A percentile compares a stretch with the other conserved stretches of the same genome.
Evolutionary conservation across 495 filamentous ascomycete species (phyloP).

Genomic region (Tuber umbilicatum): DNA sequence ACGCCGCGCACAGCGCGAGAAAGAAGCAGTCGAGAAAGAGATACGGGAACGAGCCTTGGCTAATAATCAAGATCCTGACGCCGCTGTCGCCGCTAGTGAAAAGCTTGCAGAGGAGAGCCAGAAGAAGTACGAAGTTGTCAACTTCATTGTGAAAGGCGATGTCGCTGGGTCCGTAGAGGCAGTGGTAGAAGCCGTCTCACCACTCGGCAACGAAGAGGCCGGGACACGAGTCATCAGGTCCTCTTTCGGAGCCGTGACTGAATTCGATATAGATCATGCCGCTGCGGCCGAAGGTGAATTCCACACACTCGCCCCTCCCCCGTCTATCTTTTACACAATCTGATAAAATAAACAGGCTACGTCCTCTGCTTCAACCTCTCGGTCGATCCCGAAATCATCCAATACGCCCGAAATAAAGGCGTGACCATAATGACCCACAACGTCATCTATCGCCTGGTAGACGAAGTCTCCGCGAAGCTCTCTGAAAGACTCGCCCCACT

Average conservation of each 20-base stretch:
- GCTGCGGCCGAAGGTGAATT: constrained; percentile 54
- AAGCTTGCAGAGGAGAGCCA: constrained; percentile 16
- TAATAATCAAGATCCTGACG: constrained; percentile 29
- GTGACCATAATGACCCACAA: constrained; percentile 79
- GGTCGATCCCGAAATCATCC: constrained; percentile 60
- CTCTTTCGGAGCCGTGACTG: constrained; percentile 67
- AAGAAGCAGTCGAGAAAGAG: constrained; percentile 46
- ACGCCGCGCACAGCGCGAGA: constrained; percentile 50
- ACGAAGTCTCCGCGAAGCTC: constrained; percentile 67
- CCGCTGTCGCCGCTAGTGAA: constrained; percentile 21
- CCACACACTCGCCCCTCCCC: neutral
- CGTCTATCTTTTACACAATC: neutral
- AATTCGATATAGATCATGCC: constrained; percentile 85
- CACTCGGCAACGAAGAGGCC: constrained; percentile 77
- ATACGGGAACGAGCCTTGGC: constrained; percentile 42
- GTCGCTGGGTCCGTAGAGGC: constrained; percentile 91
- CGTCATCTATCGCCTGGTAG: constrained; percentile 85
- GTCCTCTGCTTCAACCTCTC: constrained; percentile 82
- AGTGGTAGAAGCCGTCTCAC: constrained; percentile 63
- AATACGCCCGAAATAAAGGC: constrained; percentile 59
- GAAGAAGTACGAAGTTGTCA: constrained; percentile 54
- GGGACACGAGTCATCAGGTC: constrained; percentile 67
- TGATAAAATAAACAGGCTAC: constrained; percentile 42
- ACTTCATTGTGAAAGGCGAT: constrained; percentile 86
- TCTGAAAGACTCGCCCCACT: constrained; percentile 60